phyloP scores from a whole-genome alignment of 2,329 filamentous ascomycete species.

The Fusarium sp. region DNA sequence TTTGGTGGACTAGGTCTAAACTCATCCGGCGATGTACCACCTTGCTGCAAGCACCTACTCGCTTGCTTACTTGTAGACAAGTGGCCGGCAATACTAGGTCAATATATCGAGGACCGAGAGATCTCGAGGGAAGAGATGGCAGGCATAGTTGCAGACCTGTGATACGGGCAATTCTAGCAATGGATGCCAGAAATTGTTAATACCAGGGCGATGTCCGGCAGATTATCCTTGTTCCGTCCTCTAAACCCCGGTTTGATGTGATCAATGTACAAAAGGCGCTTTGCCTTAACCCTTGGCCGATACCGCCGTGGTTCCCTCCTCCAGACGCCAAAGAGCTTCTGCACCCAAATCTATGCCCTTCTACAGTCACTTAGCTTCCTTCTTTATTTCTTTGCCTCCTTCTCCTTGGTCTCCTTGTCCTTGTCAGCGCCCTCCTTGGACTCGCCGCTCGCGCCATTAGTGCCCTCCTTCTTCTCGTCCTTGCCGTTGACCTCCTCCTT shows the following conservation, averaged over 20 bases:
- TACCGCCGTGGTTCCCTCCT: conserved; percentile 33
- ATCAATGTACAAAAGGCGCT: conserved; percentile 46
- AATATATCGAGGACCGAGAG: conserved; percentile 64
- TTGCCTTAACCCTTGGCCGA: conserved; percentile 35
- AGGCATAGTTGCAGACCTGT: conserved; percentile 69
- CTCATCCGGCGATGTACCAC: conserved; percentile 56
- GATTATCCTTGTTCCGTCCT: conserved; percentile 41
- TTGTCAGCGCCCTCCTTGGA: conserved; percentile 64
- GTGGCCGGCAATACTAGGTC: conserved; percentile 69
- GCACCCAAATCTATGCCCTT: conserved; percentile 31
- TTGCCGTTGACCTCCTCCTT: conserved; percentile 75
- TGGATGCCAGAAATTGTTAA: neutral
- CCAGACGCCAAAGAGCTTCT: conserved; percentile 40
- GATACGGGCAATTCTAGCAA: conserved; percentile 14
- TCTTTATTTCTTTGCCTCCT: conserved; percentile 62
- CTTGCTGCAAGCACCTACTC: conserved; percentile 89
- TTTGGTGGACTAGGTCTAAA: conserved; percentile 65
- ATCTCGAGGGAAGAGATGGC: conserved; percentile 76
- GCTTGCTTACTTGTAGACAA: conserved; percentile 81
- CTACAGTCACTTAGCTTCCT: conserved; percentile 18
- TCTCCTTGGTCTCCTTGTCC: conserved; percentile 67
- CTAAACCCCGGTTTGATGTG: conserved; percentile 45
- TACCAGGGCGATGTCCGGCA: conserved; percentile 19
- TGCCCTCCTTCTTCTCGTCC: conserved; percentile 68
- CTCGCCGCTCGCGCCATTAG: conserved; percentile 55